phyloP scores from a whole-genome alignment of 2,329 filamentous ascomycete genomes.

The Penicillium sp. region DNA sequence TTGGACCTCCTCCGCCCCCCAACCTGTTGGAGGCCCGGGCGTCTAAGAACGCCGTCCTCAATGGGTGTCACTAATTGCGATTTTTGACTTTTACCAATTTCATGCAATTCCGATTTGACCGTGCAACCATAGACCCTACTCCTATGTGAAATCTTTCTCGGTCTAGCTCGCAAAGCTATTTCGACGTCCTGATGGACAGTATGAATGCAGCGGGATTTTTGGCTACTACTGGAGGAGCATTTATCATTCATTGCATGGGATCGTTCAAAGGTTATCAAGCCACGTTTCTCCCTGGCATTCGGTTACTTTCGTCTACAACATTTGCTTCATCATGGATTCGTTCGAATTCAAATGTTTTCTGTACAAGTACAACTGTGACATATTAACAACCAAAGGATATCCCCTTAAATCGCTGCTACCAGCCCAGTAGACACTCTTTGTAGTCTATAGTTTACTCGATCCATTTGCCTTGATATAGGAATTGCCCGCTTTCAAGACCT shows the following conservation, averaged over 20 bases:
- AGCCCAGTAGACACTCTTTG: neutral
- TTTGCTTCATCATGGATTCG: slow-evolving; percentile 7
- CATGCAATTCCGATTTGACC: slow-evolving; percentile 5
- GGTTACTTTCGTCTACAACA: slow-evolving; percentile 13
- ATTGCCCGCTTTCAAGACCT: slow-evolving; percentile 62
- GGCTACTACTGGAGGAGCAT: neutral
- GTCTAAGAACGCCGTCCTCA: slow-evolving; percentile 46
- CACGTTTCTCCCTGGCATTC: slow-evolving; percentile 1
- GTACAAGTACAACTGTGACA: slow-evolving; percentile 33
- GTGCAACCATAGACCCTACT: slow-evolving; percentile 4
- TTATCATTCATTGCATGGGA: neutral
- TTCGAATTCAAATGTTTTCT: slow-evolving; percentile 16
- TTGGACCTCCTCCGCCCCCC: slow-evolving; percentile 52
- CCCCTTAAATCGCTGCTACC: slow-evolving; percentile 10
- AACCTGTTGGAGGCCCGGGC: slow-evolving; percentile 47
- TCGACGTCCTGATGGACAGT: neutral
- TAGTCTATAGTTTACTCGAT: slow-evolving; percentile 46
- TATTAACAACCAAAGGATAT: slow-evolving; percentile 14
- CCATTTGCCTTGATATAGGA: slow-evolving; percentile 53
- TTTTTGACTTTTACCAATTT: slow-evolving; percentile 1
- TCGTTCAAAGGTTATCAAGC: neutral
- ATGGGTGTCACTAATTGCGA: slow-evolving; percentile 38
- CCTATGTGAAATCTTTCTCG: neutral
- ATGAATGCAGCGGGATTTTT: neutral
- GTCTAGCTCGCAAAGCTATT: neutral